phyloP scores from a whole-genome alignment of 768 basidiomycete species.

The Lentinula boryana region DNA sequence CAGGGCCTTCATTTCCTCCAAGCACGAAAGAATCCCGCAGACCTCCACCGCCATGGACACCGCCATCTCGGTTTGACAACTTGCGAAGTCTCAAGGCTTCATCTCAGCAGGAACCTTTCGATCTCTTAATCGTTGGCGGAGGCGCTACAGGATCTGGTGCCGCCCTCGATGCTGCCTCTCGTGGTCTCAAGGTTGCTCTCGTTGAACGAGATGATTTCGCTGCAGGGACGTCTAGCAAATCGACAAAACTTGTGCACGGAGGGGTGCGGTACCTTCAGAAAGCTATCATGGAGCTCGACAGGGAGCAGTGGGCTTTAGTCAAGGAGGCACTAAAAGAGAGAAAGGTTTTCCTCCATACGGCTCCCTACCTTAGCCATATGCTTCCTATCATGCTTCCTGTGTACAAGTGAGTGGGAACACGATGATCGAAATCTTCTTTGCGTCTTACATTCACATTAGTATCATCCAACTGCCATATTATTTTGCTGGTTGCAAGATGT shows the following conservation, averaged over 20 bases:
- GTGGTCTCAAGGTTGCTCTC: constrained; percentile 88
- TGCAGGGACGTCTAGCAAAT: constrained; percentile 90
- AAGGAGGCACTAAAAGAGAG: constrained; percentile 93
- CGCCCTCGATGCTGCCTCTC: constrained; percentile 90
- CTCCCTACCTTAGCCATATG: constrained; percentile 89
- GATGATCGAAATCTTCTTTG: background rate
- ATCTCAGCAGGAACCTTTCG: constrained; percentile 52
- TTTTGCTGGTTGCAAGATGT: constrained; percentile 91
- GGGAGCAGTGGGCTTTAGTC: constrained; percentile 95
- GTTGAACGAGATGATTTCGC: constrained; percentile 93
- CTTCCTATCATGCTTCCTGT: constrained; percentile 97
- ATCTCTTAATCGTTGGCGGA: constrained; percentile 84
- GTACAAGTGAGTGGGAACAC: constrained; percentile 60
- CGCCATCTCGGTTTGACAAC: constrained; percentile 65
- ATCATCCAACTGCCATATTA: constrained; percentile 90
- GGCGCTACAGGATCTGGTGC: constrained; percentile 96
- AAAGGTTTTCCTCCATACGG: constrained; percentile 89
- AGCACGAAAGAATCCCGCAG: constrained; percentile 63
- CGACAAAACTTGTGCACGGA: constrained; percentile 97
- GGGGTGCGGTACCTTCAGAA: constrained; percentile 98
- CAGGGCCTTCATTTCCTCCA: constrained; percentile 60
- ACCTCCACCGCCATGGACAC: constrained; percentile 76
- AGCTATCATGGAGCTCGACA: constrained; percentile 91
- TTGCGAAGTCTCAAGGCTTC: constrained; percentile 50
- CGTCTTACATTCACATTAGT: background rate